Percentiles rank a stretch among this genome's conserved stretches.
These are phyloP conservation scores for Trichosporon sp. DNA, from an alignment of 1,284 basidiomycete species.

Conservation along the genomic window DNA sequence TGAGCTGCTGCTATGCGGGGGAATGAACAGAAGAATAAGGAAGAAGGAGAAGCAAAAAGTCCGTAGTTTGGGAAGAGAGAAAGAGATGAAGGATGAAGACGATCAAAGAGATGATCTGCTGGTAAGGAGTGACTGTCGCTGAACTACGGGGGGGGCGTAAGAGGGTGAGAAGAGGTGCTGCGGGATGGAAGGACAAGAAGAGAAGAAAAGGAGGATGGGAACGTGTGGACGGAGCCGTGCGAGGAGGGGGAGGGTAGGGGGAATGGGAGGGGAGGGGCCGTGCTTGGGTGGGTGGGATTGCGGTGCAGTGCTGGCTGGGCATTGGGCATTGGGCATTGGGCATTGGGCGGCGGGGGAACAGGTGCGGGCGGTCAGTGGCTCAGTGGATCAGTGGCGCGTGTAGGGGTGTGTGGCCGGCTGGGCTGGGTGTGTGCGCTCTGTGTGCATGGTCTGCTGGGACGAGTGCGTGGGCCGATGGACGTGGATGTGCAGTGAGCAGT, in stretches of 20 bases:
- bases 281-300: no score
- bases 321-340: background rate
- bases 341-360: background rate
- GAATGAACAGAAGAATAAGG: background rate
- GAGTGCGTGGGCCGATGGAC: no score
- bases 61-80: background rate
- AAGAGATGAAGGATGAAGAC: background rate
- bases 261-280: background rate
- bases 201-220: background rate
- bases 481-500: background rate
- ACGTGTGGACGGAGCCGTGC: background rate
- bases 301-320: background rate
- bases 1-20: background rate
- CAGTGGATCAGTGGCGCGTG: no score
- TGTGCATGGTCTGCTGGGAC: no score
- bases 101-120: background rate
- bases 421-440: no score
- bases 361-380: no score
- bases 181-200: background rate
- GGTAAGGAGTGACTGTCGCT: background rate
- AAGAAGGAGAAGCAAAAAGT: background rate
- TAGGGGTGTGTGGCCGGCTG: background rate
- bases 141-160: background rate
- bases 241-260: background rate
- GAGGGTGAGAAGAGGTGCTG: background rate